Evolutionary conservation across 2,329 filamentous ascomycete genomes (phyloP).

Genomic region (Tothia fuscella): DNA sequence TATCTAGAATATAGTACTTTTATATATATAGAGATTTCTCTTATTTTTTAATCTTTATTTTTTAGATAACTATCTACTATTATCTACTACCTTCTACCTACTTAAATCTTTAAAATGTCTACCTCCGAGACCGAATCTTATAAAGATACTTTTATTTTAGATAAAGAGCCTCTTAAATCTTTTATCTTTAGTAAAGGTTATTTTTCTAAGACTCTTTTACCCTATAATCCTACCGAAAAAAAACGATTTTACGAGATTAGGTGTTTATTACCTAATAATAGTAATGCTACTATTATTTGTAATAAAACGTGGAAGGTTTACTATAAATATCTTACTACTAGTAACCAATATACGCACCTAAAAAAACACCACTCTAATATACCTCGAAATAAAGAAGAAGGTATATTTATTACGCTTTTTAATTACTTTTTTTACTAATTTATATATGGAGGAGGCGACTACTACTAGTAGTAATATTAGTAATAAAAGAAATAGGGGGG

Average conservation of each 20-base stretch:
- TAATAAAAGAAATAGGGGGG: too few relatives aligned
- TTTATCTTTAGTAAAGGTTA: background rate
- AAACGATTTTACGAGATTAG: background rate
- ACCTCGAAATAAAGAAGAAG: background rate
- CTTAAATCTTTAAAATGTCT: background rate
- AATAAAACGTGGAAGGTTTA: background rate
- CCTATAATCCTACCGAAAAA: background rate
- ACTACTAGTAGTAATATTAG: background rate
- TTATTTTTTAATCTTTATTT: background rate
- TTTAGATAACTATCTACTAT: background rate
- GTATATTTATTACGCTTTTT: background rate
- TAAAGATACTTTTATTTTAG: background rate
- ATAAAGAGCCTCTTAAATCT: background rate
- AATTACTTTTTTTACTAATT: background rate
- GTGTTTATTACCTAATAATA: background rate
- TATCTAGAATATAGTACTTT: background rate
- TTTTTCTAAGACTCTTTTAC: background rate
- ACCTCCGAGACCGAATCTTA: background rate
- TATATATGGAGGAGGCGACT: background rate
- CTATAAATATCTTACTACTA: background rate
- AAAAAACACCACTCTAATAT: background rate
- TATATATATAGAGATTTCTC: background rate
- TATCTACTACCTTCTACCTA: background rate
- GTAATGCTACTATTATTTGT: background rate
- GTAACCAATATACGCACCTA: background rate